Evolutionary conservation across 2,329 filamentous ascomycete genomes (phyloP).

Genomic region (Grosmannia huntii): DNA sequence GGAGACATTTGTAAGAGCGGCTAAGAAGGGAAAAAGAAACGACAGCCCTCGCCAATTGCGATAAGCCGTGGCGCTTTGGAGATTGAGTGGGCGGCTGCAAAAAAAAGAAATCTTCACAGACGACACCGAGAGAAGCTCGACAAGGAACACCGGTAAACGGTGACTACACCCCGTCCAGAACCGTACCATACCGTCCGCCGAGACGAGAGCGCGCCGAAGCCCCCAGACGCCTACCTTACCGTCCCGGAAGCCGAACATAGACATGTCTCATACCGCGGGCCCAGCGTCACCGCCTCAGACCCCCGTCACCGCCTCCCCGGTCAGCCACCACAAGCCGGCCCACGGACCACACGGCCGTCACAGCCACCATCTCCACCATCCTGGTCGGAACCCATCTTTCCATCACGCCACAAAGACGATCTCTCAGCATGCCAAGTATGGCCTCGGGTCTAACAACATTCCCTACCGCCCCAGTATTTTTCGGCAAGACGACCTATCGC

Average conservation of each 20-base stretch:
- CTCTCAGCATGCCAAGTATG: constrained; percentile 16
- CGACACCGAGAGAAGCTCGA: not conserved
- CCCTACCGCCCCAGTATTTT: constrained; percentile 17
- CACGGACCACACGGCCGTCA: not conserved
- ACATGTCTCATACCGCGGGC: constrained; percentile 14
- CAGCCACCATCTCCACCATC: constrained; percentile 1
- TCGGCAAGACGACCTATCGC: constrained; percentile 24
- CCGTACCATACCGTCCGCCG: not conserved
- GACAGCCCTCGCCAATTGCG: constrained; percentile 13
- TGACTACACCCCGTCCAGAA: not conserved
- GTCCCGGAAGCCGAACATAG: not conserved
- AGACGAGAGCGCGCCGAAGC: not conserved
- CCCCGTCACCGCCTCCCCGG: constrained; percentile 23
- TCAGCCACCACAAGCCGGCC: constrained; percentile 17
- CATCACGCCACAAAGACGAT: constrained; percentile 2
- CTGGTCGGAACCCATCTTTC: not conserved
- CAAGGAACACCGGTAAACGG: not conserved
- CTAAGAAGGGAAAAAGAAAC: not conserved
- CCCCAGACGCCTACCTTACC: not conserved
- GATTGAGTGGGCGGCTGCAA: not conserved
- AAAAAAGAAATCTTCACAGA: not conserved
- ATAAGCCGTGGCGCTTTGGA: constrained; percentile 7
- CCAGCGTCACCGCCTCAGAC: constrained; percentile 31
- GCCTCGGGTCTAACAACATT: constrained; percentile 18
- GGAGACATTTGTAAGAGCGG: not conserved